Conservation (phyloP, 2,329 filamentous ascomycete genomes). For the Ilyonectria robusta region DNA sequence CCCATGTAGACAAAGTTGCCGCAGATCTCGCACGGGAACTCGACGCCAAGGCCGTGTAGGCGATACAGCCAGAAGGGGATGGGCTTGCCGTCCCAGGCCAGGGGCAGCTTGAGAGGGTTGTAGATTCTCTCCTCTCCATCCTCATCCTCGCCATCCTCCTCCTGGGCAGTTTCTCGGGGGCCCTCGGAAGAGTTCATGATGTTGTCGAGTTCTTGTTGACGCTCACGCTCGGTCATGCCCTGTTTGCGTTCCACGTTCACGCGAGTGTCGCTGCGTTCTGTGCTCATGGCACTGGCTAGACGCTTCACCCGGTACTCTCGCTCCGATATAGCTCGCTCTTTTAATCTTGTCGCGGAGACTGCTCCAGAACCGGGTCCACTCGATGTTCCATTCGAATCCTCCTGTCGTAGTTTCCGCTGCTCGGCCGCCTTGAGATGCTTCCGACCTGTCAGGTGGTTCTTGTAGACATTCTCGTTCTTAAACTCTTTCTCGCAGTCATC, state of each 20-base stretch:
- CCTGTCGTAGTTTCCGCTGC: conserved; percentile 66
- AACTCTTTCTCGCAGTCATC: conserved; percentile 94
- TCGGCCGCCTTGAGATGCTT: conserved; percentile 92
- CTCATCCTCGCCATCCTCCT: conserved; percentile 78
- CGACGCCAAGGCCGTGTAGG: conserved; percentile 92
- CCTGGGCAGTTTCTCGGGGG: conserved; percentile 58
- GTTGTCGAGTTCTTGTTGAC: conserved; percentile 93
- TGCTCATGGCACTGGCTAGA: conserved; percentile 85
- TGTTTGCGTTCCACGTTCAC: conserved; percentile 97
- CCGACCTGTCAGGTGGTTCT: conserved; percentile 88
- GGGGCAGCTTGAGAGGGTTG: conserved; percentile 94
- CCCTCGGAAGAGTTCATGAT: conserved; percentile 69
- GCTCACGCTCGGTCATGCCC: conserved; percentile 97
- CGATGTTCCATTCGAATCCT: conserved; percentile 52
- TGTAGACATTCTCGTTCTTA: conserved; percentile 95
- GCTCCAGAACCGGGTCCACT: conserved; percentile 46
- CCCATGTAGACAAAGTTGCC: conserved; percentile 99
- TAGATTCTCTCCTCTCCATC: conserved; percentile 92
- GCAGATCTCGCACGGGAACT: conserved; percentile 96
- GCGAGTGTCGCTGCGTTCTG: conserved; percentile 88
- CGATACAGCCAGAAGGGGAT: conserved; percentile 99
- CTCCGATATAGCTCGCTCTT: conserved; percentile 91
- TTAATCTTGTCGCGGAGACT: conserved; percentile 71
- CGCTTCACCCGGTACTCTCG: conserved; percentile 88
- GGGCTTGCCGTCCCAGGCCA: conserved; percentile 98